Percentiles rank a stretch among this genome's conserved stretches.
These are phyloP conservation scores for Trypanosoma grayi DNA, from an alignment of 208 protist genomes.

Conservation along the genomic window DNA sequence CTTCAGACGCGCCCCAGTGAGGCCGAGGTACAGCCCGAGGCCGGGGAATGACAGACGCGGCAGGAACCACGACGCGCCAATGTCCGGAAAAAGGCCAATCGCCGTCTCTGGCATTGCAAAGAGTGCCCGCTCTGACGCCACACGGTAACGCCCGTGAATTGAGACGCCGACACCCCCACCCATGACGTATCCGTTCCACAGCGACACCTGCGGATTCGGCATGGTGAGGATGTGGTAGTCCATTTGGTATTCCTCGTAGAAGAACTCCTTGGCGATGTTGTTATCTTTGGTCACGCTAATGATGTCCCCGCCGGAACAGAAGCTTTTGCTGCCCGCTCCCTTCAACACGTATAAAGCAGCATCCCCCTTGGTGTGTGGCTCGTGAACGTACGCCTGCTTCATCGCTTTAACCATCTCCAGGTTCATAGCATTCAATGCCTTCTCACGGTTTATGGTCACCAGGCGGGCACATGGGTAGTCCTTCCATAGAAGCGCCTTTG, in stretches of 20 bases:
- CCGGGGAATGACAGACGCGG: constrained; percentile 38
- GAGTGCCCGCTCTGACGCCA: constrained; percentile 73
- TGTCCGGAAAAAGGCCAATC: constrained; percentile 84
- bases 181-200: constrained; percentile 83
- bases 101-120: constrained; percentile 86
- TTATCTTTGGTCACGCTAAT: constrained; percentile 37
- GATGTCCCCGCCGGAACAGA: constrained; percentile 85
- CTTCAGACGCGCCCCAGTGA: constrained; percentile 69
- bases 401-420: constrained; percentile 48
- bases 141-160: constrained; percentile 59
- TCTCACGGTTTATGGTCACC: constrained; percentile 51
- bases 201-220: constrained; percentile 54
- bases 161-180: constrained; percentile 82
- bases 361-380: constrained; percentile 26
- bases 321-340: constrained; percentile 63
- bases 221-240: constrained; percentile 53
- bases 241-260: constrained; percentile 71
- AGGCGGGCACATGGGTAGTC: constrained; percentile 52
- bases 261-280: constrained; percentile 28
- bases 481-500: constrained; percentile 34
- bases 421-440: constrained; percentile 62
- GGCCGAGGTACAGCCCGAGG: constrained; percentile 72
- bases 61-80: constrained; percentile 72
- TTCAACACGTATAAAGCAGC: constrained; percentile 50
- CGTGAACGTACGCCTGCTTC: constrained; percentile 32